Conservation (phyloP, 495 filamentous ascomycete genomes). For the Lasiosphaeria ovina region DNA sequence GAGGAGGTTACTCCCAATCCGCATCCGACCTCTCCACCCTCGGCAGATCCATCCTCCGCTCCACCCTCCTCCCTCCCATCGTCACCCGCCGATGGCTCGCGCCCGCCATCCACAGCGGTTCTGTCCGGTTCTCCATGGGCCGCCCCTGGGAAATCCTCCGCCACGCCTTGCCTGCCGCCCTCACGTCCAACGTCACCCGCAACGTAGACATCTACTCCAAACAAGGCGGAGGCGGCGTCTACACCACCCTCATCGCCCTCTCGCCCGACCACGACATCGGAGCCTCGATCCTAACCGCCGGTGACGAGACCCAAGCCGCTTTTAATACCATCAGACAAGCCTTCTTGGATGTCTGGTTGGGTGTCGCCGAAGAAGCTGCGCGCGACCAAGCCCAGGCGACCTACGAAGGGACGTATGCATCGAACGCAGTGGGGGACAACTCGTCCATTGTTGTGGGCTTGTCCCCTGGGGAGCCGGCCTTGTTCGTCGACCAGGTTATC, state of each 20-base stretch:
- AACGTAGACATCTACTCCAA: constrained; percentile 40
- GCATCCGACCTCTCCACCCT: constrained; percentile 46
- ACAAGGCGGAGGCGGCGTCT: constrained; percentile 43
- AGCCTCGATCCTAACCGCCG: constrained; percentile 26
- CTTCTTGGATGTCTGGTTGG: constrained; percentile 2
- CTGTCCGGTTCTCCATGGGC: constrained; percentile 43
- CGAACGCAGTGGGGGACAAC: not conserved
- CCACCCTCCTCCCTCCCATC: constrained; percentile 38
- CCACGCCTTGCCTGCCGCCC: not conserved
- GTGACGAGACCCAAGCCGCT: no score
- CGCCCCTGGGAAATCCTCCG: constrained; percentile 56
- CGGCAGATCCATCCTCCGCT: constrained; percentile 51
- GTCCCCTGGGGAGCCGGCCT: constrained; percentile 1
- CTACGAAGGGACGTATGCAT: constrained; percentile 16
- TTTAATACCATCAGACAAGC: not conserved
- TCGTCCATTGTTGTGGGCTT: not conserved
- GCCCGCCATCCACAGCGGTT: constrained; percentile 45
- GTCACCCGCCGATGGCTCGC: constrained; percentile 55
- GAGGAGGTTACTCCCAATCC: constrained; percentile 42
- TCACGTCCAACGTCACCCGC: constrained; percentile 9
- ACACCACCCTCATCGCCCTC: constrained; percentile 44
- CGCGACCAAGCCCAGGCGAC: not conserved
- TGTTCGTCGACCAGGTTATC: constrained; percentile 5
- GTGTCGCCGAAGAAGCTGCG: constrained; percentile 16
- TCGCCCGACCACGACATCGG: constrained; percentile 51